Evolutionary conservation across 139 green algal genomes (phyloP).

Genomic region (Chlamydomonas sphaeroides): DNA sequence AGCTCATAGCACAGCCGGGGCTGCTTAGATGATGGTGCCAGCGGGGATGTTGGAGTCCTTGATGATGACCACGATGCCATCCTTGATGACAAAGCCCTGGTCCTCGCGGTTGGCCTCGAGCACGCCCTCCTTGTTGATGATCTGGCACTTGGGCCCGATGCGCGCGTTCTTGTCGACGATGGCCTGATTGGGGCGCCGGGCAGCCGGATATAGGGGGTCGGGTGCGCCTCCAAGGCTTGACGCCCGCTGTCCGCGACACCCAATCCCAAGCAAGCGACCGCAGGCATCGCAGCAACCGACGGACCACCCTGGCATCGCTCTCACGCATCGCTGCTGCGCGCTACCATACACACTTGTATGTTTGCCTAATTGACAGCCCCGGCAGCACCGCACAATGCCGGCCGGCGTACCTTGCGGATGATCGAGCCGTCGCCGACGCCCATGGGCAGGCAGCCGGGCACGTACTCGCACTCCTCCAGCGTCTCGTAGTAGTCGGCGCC

Average conservation of each 20-base stretch:
- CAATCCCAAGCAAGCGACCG: too few species aligned
- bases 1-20: too few species aligned
- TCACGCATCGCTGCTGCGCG: too few species aligned
- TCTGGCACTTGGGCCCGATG: slow-evolving; percentile 89
- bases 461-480: slow-evolving; percentile 78
- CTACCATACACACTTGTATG: too few species aligned
- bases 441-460: slow-evolving; percentile 89
- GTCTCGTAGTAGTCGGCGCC: slow-evolving; percentile 99
- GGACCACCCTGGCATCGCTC: too few species aligned
- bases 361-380: too few species aligned
- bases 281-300: too few species aligned
- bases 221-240: too few species aligned
- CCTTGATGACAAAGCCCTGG: slow-evolving; percentile 94
- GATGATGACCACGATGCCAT: slow-evolving; percentile 95
- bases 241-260: too few species aligned
- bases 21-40: slow-evolving; percentile 80
- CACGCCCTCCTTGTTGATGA: slow-evolving; percentile 92
- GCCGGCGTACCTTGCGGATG: slow-evolving; percentile 64
- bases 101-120: slow-evolving; percentile 88
- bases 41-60: slow-evolving; percentile 92
- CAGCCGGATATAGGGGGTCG: too few species aligned
- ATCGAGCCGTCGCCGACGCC: slow-evolving; percentile 83
- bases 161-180: slow-evolving; percentile 99
- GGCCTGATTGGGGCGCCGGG: too few species aligned
- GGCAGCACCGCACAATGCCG: too few species aligned